Evolutionary conservation across 1,284 basidiomycete species (phyloP).

Genomic region (Vanrija pseudolonga): DNA sequence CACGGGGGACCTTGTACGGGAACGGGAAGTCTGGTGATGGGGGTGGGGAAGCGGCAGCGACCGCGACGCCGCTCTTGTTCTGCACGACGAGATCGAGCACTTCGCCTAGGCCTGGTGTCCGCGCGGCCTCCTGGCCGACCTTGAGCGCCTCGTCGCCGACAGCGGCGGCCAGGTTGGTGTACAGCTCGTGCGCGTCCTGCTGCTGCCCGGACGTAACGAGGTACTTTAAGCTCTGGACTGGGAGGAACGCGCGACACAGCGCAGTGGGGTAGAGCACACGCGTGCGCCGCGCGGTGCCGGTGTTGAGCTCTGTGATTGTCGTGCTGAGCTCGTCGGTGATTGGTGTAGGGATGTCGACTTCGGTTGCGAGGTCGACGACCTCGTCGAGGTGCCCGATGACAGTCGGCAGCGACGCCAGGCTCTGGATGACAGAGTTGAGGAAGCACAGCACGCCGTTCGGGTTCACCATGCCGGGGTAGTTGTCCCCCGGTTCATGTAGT

Average conservation of each 20-base stretch:
- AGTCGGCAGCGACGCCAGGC: slow-evolving; percentile 74
- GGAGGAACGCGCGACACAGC: slow-evolving; percentile 66
- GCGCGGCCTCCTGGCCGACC: slow-evolving; percentile 37
- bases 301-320: slow-evolving; percentile 70
- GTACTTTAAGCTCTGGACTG: slow-evolving; percentile 58
- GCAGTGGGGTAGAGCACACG: slow-evolving; percentile 64
- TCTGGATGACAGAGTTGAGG: slow-evolving; percentile 90
- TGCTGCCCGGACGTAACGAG: slow-evolving; percentile 81
- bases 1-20: background rate
- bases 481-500: slow-evolving; percentile 6
- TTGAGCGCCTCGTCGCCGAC: slow-evolving; percentile 69
- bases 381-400: slow-evolving; percentile 68
- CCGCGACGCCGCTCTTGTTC: background rate
- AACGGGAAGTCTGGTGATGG: background rate
- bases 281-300: slow-evolving; percentile 56
- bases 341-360: slow-evolving; percentile 71
- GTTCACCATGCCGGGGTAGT: slow-evolving; percentile 82
- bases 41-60: background rate
- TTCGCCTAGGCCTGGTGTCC: slow-evolving; percentile 18
- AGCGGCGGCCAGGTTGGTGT: slow-evolving; percentile 80
- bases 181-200: slow-evolving; percentile 94
- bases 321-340: slow-evolving; percentile 72
- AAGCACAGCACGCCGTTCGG: slow-evolving; percentile 93
- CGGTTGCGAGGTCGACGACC: slow-evolving; percentile 68
- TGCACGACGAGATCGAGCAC: slow-evolving; percentile 9